Conservation (phyloP, 768 basidiomycete genomes). For the Tricholoma hemisulphureum region DNA sequence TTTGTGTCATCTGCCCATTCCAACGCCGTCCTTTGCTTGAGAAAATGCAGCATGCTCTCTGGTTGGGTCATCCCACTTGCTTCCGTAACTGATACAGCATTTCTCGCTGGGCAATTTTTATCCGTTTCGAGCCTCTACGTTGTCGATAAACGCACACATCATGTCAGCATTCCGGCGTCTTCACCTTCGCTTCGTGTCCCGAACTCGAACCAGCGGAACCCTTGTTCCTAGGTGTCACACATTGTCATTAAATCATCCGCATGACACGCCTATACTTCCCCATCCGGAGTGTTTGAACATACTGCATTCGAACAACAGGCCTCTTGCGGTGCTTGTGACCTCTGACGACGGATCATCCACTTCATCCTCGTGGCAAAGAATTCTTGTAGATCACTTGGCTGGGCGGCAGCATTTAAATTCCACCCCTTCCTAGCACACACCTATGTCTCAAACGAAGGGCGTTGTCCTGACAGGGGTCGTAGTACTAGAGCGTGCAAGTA, state of each 20-base stretch:
- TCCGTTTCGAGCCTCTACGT: background rate
- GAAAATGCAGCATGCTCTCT: too few species aligned
- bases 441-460: too few species aligned
- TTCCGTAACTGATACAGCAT: too few species aligned
- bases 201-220: conserved; percentile 4
- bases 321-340: background rate
- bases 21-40: too few species aligned
- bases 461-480: too few species aligned
- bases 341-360: background rate
- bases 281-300: conserved; percentile 15
- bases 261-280: conserved; percentile 16
- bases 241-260: conserved; percentile 3
- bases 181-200: background rate
- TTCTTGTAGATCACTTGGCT: background rate
- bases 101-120: background rate
- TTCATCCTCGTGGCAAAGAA: background rate
- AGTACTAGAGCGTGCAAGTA: background rate
- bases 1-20: too few species aligned
- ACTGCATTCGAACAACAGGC: conserved; percentile 5
- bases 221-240: conserved; percentile 18
- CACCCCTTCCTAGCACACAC: too few species aligned
- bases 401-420: too few species aligned
- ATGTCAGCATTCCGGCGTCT: conserved; percentile 8
- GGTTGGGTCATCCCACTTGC: too few species aligned
- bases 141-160: conserved; percentile 7